Evolutionary conservation across 495 filamentous ascomycete genomes (phyloP).

Genomic region (Trichoderma orchidacearum): DNA sequence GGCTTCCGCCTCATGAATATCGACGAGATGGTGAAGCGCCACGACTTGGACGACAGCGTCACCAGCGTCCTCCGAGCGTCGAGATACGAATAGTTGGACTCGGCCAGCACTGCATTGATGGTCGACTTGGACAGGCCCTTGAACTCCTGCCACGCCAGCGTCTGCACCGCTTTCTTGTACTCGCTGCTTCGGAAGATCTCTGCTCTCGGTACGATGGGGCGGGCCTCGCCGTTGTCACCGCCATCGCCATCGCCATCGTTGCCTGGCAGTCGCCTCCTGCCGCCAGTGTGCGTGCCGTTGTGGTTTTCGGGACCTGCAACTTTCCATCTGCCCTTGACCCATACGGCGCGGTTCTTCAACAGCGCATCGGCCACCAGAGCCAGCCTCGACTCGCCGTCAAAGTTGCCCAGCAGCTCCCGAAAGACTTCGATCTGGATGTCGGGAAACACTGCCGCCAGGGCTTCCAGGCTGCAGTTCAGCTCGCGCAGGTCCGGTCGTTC

Average conservation of each 20-base stretch:
- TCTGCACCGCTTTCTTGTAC: slow-evolving; percentile 62
- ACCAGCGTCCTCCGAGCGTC: slow-evolving; percentile 63
- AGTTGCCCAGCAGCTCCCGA: slow-evolving; percentile 69
- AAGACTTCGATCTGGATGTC: slow-evolving; percentile 85
- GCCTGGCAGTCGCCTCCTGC: no score
- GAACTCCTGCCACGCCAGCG: slow-evolving; percentile 60
- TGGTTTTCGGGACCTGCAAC: slow-evolving; percentile 16
- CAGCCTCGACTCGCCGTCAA: slow-evolving; percentile 70
- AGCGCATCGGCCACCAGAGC: slow-evolving; percentile 77
- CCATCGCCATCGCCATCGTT: slow-evolving; percentile 1
- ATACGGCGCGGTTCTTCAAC: slow-evolving; percentile 59
- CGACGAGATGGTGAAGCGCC: slow-evolving; percentile 68
- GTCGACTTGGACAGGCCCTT: slow-evolving; percentile 63
- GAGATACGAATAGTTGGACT: slow-evolving; percentile 77
- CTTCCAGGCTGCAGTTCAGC: slow-evolving; percentile 60
- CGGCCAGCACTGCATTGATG: slow-evolving; percentile 78
- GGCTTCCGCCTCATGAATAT: slow-evolving; percentile 58
- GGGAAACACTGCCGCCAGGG: slow-evolving; percentile 68
- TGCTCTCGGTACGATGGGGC: slow-evolving; percentile 38
- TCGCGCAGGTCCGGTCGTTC: slow-evolving; percentile 49
- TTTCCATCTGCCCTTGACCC: slow-evolving; percentile 63
- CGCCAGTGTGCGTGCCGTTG: background rate
- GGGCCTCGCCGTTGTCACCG: background rate
- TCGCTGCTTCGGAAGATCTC: slow-evolving; percentile 60
- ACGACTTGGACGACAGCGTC: slow-evolving; percentile 64